Evolutionary conservation across 73 alveolate genomes (phyloP).

Genomic region (Blepharisma stoltei): DNA sequence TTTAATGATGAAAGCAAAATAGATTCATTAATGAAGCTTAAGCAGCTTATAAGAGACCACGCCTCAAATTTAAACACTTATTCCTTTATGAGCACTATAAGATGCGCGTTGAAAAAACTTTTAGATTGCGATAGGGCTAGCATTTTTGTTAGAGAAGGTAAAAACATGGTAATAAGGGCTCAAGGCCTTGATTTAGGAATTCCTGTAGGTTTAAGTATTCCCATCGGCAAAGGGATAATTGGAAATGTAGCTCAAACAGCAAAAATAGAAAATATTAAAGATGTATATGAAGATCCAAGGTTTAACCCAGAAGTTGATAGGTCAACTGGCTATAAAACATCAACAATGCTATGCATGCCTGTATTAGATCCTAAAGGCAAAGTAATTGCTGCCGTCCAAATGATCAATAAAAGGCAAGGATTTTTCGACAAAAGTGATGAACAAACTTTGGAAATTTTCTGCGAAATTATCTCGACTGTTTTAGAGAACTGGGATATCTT

Average conservation of each 20-base stretch:
- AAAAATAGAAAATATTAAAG: background rate
- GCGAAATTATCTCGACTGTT: conserved; percentile 1
- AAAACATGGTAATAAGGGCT: background rate
- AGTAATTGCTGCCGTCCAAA: conserved; percentile 3
- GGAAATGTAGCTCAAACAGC: conserved; percentile 31
- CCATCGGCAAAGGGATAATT: conserved; percentile 34
- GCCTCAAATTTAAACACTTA: background rate
- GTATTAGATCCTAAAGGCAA: conserved; percentile 3
- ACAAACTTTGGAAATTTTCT: conserved; percentile 15
- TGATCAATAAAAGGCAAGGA: conserved; percentile 22
- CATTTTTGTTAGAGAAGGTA: conserved; percentile 11
- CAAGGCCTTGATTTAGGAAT: background rate
- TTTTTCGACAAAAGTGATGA: background rate
- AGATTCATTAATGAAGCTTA: background rate
- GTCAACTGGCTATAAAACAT: conserved; percentile 19
- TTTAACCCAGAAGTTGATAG: background rate
- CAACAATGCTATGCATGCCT: conserved; percentile 27
- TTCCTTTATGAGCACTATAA: background rate
- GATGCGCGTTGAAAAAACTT: background rate
- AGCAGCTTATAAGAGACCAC: background rate
- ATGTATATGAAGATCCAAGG: conserved; percentile 25
- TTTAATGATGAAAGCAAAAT: background rate
- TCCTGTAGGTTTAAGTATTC: conserved; percentile 43
- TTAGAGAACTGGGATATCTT: background rate
- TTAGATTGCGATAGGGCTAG: conserved; percentile 24